A percentile compares a stretch with the other conserved stretches of the same genome.
Evolutionary conservation across 1,284 basidiomycete species (phyloP).

Genomic region (Ceratobasidium theobromae): DNA sequence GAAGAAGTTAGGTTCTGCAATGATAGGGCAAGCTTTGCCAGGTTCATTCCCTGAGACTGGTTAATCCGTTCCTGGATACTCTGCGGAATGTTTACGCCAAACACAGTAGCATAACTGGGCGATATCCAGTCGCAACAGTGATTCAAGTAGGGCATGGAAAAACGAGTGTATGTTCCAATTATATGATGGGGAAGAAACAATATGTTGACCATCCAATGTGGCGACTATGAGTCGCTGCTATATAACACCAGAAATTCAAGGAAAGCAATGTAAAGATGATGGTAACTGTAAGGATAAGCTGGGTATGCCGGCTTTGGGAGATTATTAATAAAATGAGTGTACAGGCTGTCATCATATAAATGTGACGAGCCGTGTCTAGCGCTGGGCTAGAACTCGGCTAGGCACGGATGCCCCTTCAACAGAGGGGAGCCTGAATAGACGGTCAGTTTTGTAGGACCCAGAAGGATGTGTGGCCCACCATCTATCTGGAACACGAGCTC

Average conservation of each 20-base stretch:
- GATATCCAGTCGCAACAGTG: neutral
- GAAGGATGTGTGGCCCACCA: neutral
- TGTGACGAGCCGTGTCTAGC: constrained; percentile 1
- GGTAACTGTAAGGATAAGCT: constrained; percentile 8
- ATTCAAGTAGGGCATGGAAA: neutral
- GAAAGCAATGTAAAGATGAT: constrained; percentile 6
- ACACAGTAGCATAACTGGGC: neutral
- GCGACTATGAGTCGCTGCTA: constrained; percentile 14
- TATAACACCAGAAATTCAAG: neutral
- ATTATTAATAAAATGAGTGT: constrained; percentile 3
- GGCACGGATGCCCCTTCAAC: constrained; percentile 9
- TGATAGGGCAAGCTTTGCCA: no score
- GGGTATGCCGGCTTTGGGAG: constrained; percentile 22
- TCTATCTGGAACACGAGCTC: constrained; percentile 17
- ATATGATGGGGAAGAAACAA: constrained; percentile 7
- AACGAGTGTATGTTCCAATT: constrained; percentile 21
- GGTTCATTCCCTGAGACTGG: no score
- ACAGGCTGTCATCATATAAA: constrained; percentile 1
- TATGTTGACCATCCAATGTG: neutral
- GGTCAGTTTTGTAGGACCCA: neutral
- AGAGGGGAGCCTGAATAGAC: neutral
- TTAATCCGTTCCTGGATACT: neutral
- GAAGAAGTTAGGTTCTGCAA: no score
- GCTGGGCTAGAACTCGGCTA: constrained; percentile 8
- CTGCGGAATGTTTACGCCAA: neutral